A percentile compares a stretch with the other conserved stretches of the same genome.
Conservation (phyloP, 768 basidiomycete genomes). For the Ephemerocybe angulata region DNA sequence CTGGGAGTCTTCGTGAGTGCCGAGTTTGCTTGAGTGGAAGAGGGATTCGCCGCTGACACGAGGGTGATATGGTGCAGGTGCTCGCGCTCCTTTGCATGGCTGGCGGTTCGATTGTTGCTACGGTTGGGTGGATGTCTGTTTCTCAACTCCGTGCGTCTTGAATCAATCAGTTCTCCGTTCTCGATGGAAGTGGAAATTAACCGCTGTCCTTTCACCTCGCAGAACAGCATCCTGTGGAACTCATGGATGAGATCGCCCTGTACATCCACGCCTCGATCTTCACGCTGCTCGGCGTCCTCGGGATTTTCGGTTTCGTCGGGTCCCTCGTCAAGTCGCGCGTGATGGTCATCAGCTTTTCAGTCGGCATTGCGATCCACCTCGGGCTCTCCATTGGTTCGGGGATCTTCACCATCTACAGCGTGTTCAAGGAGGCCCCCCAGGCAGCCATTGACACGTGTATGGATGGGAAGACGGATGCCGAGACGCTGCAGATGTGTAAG, state of each 20-base stretch:
- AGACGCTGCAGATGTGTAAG: conserved; percentile 38
- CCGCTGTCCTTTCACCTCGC: conserved; percentile 1
- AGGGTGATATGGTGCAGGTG: conserved; percentile 11
- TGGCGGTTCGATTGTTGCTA: conserved; percentile 42
- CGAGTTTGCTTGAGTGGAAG: neutral
- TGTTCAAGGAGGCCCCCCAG: conserved; percentile 41
- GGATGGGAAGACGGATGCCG: conserved; percentile 19
- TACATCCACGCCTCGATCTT: conserved; percentile 47
- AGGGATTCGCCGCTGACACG: too few relatives aligned
- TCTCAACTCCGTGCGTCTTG: conserved; percentile 39
- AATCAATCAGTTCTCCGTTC: neutral
- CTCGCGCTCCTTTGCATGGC: conserved; percentile 40
- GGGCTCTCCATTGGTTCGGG: conserved; percentile 45
- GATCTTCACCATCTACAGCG: conserved; percentile 43
- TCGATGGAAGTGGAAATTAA: too few relatives aligned
- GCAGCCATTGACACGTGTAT: conserved; percentile 37
- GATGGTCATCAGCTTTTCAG: conserved; percentile 42
- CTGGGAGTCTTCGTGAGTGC: conserved; percentile 54
- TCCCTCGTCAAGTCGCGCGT: conserved; percentile 37
- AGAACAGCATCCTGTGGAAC: conserved; percentile 34
- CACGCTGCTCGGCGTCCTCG: conserved; percentile 43
- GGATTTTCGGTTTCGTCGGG: conserved; percentile 51
- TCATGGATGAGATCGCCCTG: conserved; percentile 38
- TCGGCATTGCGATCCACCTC: conserved; percentile 43
- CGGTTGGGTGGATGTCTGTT: conserved; percentile 46